These are phyloP conservation scores for Penicillium hordei DNA, from an alignment of 2,329 filamentous ascomycete species.

Conservation along the genomic window DNA sequence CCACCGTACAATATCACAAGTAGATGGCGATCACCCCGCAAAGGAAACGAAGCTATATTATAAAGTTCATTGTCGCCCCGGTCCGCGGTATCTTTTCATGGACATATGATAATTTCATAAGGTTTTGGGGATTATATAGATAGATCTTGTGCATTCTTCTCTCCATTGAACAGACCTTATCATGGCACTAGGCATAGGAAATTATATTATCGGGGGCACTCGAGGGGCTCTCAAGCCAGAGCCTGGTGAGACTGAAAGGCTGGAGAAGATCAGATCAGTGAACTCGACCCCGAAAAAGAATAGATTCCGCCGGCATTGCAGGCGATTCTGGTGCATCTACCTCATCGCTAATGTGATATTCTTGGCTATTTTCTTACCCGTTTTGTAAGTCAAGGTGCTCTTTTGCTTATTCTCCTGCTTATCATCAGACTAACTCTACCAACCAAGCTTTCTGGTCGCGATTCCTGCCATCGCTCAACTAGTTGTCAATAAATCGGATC, in stretches of 20 bases:
- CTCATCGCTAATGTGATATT: conserved; percentile 44
- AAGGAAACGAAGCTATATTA: not conserved
- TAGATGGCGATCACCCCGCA: conserved; percentile 2
- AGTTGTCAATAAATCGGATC: conserved; percentile 45
- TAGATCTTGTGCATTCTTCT: not conserved
- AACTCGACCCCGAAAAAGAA: conserved; percentile 22
- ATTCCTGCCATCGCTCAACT: conserved; percentile 50
- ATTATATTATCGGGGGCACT: conserved; percentile 16
- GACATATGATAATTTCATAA: conserved; percentile 1
- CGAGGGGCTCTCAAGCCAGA: conserved; percentile 16
- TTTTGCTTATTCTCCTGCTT: not conserved
- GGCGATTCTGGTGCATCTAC: conserved; percentile 49
- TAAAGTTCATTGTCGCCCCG: not conserved
- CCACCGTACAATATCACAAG: not conserved
- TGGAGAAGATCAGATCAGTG: conserved; percentile 15
- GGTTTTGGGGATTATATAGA: not conserved
- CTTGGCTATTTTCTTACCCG: conserved; percentile 48
- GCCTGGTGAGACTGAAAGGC: conserved; percentile 4
- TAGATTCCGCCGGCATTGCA: conserved; percentile 45
- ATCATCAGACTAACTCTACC: not conserved
- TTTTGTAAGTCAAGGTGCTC: conserved; percentile 42
- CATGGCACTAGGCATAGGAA: conserved; percentile 6
- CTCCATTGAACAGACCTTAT: not conserved
- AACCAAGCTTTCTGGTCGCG: conserved; percentile 47
- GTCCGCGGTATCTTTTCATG: conserved; percentile 1